Evolutionary conservation across 257 asterid genomes (phyloP).

Genomic region (Cynanchum wilfordii): DNA sequence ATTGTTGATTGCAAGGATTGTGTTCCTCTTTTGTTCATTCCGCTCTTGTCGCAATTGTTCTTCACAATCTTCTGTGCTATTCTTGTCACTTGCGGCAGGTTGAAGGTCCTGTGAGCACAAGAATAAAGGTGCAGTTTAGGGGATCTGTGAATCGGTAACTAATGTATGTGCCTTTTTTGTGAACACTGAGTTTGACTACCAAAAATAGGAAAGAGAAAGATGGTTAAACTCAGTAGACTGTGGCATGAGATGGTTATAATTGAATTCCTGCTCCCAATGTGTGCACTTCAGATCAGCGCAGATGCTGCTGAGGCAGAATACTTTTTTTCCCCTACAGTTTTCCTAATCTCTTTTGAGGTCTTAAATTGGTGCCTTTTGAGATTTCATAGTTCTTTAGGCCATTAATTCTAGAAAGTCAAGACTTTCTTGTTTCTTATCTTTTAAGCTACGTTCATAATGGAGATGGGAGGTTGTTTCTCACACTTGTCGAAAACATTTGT

Average conservation of each 20-base stretch:
- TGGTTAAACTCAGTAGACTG: background rate
- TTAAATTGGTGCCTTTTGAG: background rate
- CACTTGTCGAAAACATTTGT: conserved; percentile 38
- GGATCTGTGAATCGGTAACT: too few species aligned
- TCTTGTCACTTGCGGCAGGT: conserved; percentile 9
- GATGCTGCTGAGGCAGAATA: background rate
- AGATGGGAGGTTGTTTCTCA: conserved; percentile 22
- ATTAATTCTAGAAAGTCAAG: background rate
- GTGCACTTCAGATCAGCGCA: background rate
- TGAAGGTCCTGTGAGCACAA: conserved; percentile 10
- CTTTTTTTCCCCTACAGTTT: too few species aligned
- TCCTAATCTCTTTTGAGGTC: background rate
- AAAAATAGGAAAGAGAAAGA: background rate
- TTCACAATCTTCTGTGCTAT: conserved; percentile 19
- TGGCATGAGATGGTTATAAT: background rate
- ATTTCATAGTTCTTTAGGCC: background rate
- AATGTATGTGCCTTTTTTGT: background rate
- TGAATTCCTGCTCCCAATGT: background rate
- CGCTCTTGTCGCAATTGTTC: conserved; percentile 8
- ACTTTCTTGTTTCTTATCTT: background rate
- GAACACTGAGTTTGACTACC: background rate
- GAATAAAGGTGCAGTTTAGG: background rate
- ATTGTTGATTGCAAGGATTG: conserved; percentile 19
- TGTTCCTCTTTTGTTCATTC: conserved; percentile 3
- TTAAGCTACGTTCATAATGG: background rate